Percentiles rank a stretch among this genome's conserved stretches.
Conservation (phyloP, 2,329 filamentous ascomycete genomes). For the Clonostachys rhizophaga region DNA sequence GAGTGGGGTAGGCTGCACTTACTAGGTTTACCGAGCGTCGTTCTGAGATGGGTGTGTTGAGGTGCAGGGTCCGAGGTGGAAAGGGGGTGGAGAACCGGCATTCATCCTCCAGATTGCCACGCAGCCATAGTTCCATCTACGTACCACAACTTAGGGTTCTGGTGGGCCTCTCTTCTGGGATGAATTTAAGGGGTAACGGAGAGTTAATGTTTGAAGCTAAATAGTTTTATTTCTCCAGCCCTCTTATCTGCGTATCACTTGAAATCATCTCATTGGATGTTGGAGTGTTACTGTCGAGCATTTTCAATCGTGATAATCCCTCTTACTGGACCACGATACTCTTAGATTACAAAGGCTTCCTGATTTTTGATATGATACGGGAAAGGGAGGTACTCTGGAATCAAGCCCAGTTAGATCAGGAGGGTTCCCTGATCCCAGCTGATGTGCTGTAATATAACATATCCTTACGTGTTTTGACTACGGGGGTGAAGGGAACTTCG, state of each 20-base stretch:
- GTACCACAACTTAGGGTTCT: background rate
- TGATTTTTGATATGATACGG: conserved; percentile 33
- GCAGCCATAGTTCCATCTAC: background rate
- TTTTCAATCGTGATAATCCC: conserved; percentile 23
- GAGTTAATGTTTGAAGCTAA: background rate
- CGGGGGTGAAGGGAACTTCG: conserved; percentile 54
- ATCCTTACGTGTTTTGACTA: conserved; percentile 61
- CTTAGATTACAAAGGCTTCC: background rate
- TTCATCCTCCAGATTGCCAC: background rate
- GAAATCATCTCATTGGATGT: conserved; percentile 23
- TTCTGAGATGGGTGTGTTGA: background rate
- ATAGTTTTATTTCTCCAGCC: background rate
- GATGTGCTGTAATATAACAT: conserved; percentile 60
- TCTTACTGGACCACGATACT: conserved; percentile 22
- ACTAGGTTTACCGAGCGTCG: too few species aligned
- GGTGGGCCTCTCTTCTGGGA: background rate
- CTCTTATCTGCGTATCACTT: background rate
- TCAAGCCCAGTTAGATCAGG: conserved; percentile 51
- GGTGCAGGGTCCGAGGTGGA: background rate
- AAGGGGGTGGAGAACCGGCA: background rate
- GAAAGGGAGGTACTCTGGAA: conserved; percentile 57
- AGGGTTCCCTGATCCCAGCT: conserved; percentile 64
- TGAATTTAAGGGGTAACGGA: background rate
- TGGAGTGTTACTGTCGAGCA: conserved; percentile 19
- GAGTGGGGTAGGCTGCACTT: too few species aligned